Percentiles rank a stretch among this genome's conserved stretches.
These are phyloP conservation scores for Actinomucor elegans DNA, from an alignment of 371 early-diverging fungal species.

Conservation along the genomic window DNA sequence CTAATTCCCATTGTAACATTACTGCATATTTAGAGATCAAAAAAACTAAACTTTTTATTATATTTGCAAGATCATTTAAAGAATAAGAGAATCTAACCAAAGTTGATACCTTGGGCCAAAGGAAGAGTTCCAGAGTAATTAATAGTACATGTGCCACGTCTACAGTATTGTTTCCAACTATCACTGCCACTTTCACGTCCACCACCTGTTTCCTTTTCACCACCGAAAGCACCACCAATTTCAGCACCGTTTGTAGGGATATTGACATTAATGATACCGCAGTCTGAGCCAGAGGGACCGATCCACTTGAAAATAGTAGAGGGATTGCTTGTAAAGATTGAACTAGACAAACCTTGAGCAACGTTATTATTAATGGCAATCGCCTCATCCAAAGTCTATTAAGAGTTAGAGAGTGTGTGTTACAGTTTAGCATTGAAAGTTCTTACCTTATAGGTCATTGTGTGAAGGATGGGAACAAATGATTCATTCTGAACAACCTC, in stretches of 20 bases:
- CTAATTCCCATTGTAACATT: neutral
- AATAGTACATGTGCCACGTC: constrained; percentile 79
- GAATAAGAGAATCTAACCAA: constrained; percentile 65
- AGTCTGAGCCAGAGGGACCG: constrained; percentile 92
- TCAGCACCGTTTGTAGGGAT: constrained; percentile 98
- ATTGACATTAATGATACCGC: constrained; percentile 97
- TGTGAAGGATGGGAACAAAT: constrained; percentile 95
- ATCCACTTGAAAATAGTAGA: constrained; percentile 93
- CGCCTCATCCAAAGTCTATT: constrained; percentile 80
- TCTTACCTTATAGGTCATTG: constrained; percentile 73
- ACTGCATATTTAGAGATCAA: neutral
- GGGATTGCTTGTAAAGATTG: constrained; percentile 84
- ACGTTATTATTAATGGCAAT: constrained; percentile 90
- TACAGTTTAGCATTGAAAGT: neutral
- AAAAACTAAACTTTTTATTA: neutral
- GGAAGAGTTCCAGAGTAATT: constrained; percentile 92
- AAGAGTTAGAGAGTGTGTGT: too few relatives aligned
- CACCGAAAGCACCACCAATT: constrained; percentile 98
- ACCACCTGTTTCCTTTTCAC: constrained; percentile 97
- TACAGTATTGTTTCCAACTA: constrained; percentile 93
- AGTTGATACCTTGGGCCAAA: constrained; percentile 97
- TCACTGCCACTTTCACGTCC: constrained; percentile 95
- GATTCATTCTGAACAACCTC: constrained; percentile 90
- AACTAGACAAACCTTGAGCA: constrained; percentile 88
- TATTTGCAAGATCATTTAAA: neutral